These are phyloP conservation scores for Blastobotrys petasosporus DNA, from an alignment of 1,139 yeast genomes.

Conservation along the genomic window DNA sequence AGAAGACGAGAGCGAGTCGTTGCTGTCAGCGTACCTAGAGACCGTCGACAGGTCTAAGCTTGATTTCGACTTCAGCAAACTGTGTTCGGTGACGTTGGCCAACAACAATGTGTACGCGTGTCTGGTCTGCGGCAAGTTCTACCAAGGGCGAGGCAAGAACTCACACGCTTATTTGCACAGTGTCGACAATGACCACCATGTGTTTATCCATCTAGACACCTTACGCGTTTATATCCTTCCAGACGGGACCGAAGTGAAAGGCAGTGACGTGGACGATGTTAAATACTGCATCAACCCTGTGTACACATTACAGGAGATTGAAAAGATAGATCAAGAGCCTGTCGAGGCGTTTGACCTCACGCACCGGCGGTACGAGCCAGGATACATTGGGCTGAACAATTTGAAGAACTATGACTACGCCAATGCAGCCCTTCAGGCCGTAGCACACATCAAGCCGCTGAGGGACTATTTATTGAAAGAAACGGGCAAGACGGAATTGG, in stretches of 20 bases:
- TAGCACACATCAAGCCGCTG: slow-evolving; percentile 50
- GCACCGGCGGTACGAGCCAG: slow-evolving; percentile 48
- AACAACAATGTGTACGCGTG: slow-evolving; percentile 64
- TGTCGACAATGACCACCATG: slow-evolving; percentile 55
- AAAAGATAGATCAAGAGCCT: slow-evolving; percentile 27
- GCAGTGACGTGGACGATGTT: slow-evolving; percentile 46
- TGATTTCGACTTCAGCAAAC: slow-evolving; percentile 66
- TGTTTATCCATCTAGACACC: slow-evolving; percentile 51
- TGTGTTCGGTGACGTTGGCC: slow-evolving; percentile 59
- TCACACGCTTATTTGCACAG: slow-evolving; percentile 69
- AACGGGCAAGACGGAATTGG: slow-evolving; percentile 24
- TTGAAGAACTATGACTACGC: slow-evolving; percentile 47
- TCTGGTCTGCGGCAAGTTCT: slow-evolving; percentile 65
- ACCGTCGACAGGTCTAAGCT: slow-evolving; percentile 49
- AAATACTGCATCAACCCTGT: slow-evolving; percentile 48
- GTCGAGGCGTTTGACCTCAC: slow-evolving; percentile 29
- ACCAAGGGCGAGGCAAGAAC: slow-evolving; percentile 57
- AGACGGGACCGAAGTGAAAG: slow-evolving; percentile 44
- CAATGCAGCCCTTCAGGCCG: slow-evolving; percentile 51
- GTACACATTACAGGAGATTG: slow-evolving; percentile 38
- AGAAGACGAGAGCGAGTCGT: neutral
- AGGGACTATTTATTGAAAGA: slow-evolving; percentile 46
- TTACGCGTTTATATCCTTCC: slow-evolving; percentile 54
- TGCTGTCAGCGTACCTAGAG: slow-evolving; percentile 39
- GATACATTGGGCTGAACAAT: slow-evolving; percentile 60